phyloP scores from a whole-genome alignment of 2,329 filamentous ascomycete genomes.

The Arthrobotrys conoides region DNA sequence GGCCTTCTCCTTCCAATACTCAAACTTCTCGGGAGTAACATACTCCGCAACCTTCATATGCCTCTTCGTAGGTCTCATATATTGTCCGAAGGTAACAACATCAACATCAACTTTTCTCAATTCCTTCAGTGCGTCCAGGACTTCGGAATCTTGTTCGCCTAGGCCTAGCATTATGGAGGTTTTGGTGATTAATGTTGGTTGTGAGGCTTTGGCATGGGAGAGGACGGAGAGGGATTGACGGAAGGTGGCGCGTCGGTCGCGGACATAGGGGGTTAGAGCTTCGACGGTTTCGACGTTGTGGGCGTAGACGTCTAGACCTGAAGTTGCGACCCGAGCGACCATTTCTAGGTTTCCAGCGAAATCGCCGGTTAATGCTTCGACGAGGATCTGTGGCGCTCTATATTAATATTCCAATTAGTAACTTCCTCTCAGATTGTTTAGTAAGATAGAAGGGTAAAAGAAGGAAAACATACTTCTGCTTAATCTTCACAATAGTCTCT shows the following conservation, averaged over 20 bases:
- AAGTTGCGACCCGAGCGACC: constrained; percentile 85
- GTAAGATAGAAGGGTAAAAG: no score
- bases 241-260: constrained; percentile 91
- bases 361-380: constrained; percentile 89
- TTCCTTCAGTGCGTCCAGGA: constrained; percentile 80
- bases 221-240: constrained; percentile 85
- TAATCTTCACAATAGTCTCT: constrained; percentile 94
- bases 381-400: constrained; percentile 78
- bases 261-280: constrained; percentile 86
- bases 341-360: constrained; percentile 87
- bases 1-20: constrained; percentile 89
- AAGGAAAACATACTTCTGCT: constrained; percentile 74
- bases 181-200: constrained; percentile 90
- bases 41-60: constrained; percentile 98
- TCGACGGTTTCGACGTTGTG: constrained; percentile 98
- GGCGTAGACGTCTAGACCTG: constrained; percentile 94
- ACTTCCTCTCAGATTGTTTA: no score
- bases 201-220: constrained; percentile 82
- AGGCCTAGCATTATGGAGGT: constrained; percentile 97
- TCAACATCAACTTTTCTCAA: constrained; percentile 86
- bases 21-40: constrained; percentile 90
- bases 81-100: constrained; percentile 98
- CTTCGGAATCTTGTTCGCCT: constrained; percentile 89
- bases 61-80: constrained; percentile 98
- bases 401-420: constrained; percentile 65